Base-by-base conservation (phyloP, 164 flowering plant genomes). In the Umbellularia californica region DNA sequence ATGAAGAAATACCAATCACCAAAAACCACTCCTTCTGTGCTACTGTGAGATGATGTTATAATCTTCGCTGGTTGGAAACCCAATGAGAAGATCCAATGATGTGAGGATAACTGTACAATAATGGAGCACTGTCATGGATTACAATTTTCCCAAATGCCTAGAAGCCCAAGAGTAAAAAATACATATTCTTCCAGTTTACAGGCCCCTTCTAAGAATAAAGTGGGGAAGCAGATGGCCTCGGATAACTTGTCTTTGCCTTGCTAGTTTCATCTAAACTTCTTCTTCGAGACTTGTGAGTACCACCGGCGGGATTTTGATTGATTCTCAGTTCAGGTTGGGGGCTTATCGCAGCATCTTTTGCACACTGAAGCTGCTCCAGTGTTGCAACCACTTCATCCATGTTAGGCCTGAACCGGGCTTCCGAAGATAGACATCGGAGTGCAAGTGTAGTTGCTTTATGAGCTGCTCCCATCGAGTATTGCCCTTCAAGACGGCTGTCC, bases 401-500 rank as follows among this genome's bases (percentile, higher is more conserved):
- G 63, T n/a, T 79, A 22, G 97, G 98, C 75, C 98, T 83, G 12
- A 52, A 72, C 80, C 78, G 86, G 35, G 98, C 84, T n/a, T 90
- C 96, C 13, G 25, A 23, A 2, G 90, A 82, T 2, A 94, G 75
- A 84, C 98, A 94, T 76, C 74, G 87, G 3, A 87, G 66, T 0
- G 97, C 91, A 23, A 92, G 82, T 64, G 69, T 68, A 27, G 89
- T 88, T 23, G 80, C 91, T 77, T 78, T 85, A 0, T 80, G 65
- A 13, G 89, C 92, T 35, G 20, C 85, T 10, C 66, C 62, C 72
- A 79, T 0, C 0, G 91, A 69, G 74, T 87, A 94, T 73, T 90
- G 97, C 11, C 90, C 93, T 75, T 89, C 86, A 12, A 94, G 74
- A 0, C 95, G 90, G 41, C 77, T 20, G 74, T 94, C 97, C 71